Conservation (phyloP, 192 early-diverging fungal genomes). For the Diversispora epigaea region DNA sequence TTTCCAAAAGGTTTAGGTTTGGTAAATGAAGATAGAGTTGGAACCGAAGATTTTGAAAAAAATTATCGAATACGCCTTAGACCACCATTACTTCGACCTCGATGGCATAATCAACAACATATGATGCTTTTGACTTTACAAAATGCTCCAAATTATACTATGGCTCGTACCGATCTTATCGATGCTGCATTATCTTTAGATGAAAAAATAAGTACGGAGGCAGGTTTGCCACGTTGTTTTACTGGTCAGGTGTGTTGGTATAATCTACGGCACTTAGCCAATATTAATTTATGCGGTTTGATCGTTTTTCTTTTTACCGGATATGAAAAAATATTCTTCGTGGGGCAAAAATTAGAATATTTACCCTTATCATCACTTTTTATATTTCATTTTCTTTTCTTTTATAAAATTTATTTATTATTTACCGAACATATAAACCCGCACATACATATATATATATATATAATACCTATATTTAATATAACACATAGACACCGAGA, state of each 20-base stretch:
- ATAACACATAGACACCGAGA: slow-evolving; percentile 60
- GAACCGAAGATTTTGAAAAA: background rate
- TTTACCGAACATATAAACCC: too few species aligned
- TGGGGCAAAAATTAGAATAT: too few species aligned
- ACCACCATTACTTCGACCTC: slow-evolving; percentile 44
- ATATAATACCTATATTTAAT: too few species aligned
- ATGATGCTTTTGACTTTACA: slow-evolving; percentile 80
- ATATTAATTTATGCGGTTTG: background rate
- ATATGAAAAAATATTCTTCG: too few species aligned
- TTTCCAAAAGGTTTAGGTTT: slow-evolving; percentile 19
- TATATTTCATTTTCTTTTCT: too few species aligned
- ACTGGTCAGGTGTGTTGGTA: slow-evolving; percentile 69
- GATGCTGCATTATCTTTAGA: slow-evolving; percentile 75
- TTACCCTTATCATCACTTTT: too few species aligned
- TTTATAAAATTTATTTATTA: too few species aligned
- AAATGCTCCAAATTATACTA: slow-evolving; percentile 62
- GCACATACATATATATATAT: too few species aligned
- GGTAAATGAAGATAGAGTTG: background rate
- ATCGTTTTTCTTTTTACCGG: slow-evolving; percentile 3
- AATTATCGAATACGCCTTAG: background rate
- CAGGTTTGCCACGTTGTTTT: slow-evolving; percentile 77
- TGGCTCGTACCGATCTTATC: slow-evolving; percentile 75
- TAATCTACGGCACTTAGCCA: background rate
- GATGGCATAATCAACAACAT: slow-evolving; percentile 92
- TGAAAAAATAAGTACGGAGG: slow-evolving; percentile 67